Conservation (phyloP, 257 asterid species). For the Ilex asprella region DNA sequence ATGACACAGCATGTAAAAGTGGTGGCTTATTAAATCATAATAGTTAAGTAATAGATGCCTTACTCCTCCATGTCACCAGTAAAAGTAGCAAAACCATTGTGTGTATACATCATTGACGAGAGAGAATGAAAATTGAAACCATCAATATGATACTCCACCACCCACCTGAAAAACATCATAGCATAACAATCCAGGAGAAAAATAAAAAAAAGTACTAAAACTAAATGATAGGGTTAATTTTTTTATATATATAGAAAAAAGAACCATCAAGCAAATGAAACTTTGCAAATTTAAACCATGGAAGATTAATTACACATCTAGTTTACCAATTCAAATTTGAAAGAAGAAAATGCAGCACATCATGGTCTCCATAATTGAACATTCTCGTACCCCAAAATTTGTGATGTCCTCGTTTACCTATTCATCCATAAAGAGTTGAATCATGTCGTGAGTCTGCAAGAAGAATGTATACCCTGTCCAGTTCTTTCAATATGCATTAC, state of each 20-base stretch:
- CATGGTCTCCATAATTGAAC: constrained; percentile 90
- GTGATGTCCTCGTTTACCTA: constrained; percentile 95
- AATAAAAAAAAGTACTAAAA: neutral
- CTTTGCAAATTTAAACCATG: constrained; percentile 10
- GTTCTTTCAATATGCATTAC: neutral
- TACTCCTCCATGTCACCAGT: constrained; percentile 96
- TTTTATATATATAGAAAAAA: constrained; percentile 3
- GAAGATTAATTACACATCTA: constrained; percentile 10
- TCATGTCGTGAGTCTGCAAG: neutral
- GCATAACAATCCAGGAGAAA: constrained; percentile 15
- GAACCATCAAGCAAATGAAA: constrained; percentile 9
- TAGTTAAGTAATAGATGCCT: constrained; percentile 28
- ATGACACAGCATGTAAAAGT: neutral
- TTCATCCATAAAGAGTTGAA: constrained; percentile 7
- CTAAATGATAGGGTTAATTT: neutral
- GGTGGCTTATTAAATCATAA: constrained; percentile 1
- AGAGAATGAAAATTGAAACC: constrained; percentile 95
- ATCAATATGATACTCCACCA: constrained; percentile 88
- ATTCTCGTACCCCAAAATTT: constrained; percentile 99
- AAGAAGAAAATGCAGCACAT: constrained; percentile 94
- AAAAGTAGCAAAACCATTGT: constrained; percentile 90
- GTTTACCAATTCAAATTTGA: constrained; percentile 91
- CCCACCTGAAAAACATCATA: constrained; percentile 68
- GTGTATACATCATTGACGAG: constrained; percentile 93
- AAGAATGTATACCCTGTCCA: neutral